A percentile compares a stretch with the other conserved stretches of the same genome.
Evolutionary conservation across 2,329 filamentous ascomycete genomes (phyloP).

Genomic region (Ophiostoma sp.): DNA sequence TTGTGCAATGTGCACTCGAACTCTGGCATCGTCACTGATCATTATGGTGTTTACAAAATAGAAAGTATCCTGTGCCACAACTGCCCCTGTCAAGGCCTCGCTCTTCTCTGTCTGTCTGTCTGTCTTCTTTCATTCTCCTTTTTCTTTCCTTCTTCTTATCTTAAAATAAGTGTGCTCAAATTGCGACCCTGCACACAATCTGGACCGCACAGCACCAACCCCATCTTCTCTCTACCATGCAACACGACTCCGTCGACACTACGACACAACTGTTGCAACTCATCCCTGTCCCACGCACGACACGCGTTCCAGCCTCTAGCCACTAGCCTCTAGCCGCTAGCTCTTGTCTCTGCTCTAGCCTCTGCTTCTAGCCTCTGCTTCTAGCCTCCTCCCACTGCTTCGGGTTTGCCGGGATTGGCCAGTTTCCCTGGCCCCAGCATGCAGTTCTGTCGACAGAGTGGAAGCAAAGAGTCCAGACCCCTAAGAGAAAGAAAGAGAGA

Average conservation of each 20-base stretch:
- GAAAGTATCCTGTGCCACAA: too few relatives aligned
- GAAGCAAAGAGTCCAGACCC: neutral
- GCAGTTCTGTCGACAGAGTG: neutral
- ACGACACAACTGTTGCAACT: neutral
- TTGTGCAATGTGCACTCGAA: too few relatives aligned
- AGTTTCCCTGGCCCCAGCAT: neutral
- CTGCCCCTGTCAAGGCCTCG: neutral
- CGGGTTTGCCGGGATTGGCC: constrained; percentile 24
- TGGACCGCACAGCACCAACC: too few relatives aligned
- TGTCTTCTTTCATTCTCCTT: too few relatives aligned
- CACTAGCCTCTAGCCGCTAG: too few relatives aligned
- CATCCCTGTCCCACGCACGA: neutral
- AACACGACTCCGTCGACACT: neutral
- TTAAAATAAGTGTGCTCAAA: too few relatives aligned
- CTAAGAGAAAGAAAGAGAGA: neutral
- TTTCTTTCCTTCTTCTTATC: too few relatives aligned
- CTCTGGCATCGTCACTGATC: too few relatives aligned
- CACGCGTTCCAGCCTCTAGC: too few relatives aligned
- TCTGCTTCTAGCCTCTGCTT: neutral
- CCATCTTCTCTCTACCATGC: neutral
- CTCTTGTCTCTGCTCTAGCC: neutral
- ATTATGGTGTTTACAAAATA: too few relatives aligned
- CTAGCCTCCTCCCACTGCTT: constrained; percentile 15
- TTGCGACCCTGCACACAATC: too few relatives aligned
- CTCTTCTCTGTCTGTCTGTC: neutral